phyloP scores from a whole-genome alignment of 441 rosid species.

The Populus hybrid region DNA sequence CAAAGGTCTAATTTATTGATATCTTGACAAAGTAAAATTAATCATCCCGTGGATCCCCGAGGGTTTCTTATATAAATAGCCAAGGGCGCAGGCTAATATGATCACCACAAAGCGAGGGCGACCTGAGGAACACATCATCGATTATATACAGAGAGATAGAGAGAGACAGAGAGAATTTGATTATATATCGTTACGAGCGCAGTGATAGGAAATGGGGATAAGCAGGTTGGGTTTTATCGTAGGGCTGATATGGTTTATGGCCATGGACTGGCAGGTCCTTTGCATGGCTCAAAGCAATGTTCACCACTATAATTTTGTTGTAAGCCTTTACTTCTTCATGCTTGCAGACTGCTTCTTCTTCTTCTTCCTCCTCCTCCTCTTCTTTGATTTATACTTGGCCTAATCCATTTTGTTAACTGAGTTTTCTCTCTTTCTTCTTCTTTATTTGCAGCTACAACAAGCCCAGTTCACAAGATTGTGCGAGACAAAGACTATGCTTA shows the following conservation, averaged over 20 bases:
- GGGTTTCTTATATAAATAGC: too few relatives aligned
- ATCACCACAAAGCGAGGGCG: too few relatives aligned
- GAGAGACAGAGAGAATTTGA: background rate
- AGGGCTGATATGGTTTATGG: background rate
- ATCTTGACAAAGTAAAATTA: background rate
- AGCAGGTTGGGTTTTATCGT: background rate
- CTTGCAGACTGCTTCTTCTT: background rate
- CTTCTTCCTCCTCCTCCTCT: too few relatives aligned
- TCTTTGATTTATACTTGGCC: background rate
- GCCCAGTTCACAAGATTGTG: conserved; percentile 22
- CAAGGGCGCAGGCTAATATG: too few relatives aligned
- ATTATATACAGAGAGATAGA: too few relatives aligned
- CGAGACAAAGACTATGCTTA: conserved; percentile 17
- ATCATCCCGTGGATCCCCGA: background rate
- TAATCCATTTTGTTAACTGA: background rate
- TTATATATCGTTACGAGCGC: background rate
- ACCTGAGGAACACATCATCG: too few relatives aligned
- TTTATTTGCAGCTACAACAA: conserved; percentile 14
- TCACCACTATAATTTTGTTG: conserved; percentile 15
- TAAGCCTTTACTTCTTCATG: background rate
- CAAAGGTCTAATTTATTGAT: background rate
- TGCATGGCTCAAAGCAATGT: background rate
- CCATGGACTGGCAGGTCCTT: background rate
- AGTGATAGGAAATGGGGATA: background rate
- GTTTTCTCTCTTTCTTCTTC: background rate